phyloP scores from a whole-genome alignment of 331 rosid species.

The Pyracantha coccinea region DNA sequence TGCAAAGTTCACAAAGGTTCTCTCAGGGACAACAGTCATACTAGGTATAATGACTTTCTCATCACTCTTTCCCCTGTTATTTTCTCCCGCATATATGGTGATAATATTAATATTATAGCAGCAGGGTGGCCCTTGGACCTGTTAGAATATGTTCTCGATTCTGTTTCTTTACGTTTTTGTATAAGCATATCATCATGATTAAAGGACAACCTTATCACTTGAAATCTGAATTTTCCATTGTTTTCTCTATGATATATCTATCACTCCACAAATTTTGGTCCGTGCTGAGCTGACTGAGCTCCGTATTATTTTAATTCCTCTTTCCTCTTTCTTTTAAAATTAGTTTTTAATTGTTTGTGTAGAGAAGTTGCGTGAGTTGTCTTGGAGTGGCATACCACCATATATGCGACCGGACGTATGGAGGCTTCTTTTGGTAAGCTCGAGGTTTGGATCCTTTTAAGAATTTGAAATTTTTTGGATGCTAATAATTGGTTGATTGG shows the following conservation, averaged over 20 bases:
- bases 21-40: conserved; percentile 65
- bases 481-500: background rate
- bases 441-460: background rate
- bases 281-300: background rate
- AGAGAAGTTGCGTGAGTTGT: conserved; percentile 92
- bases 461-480: background rate
- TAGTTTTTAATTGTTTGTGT: conserved; percentile 20
- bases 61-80: background rate
- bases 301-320: background rate
- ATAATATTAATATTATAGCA: background rate
- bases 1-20: conserved; percentile 67
- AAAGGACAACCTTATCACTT: background rate
- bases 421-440: conserved; percentile 94
- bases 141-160: background rate
- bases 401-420: conserved; percentile 85
- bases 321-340: background rate
- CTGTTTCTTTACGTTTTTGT: background rate
- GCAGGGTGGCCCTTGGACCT: background rate
- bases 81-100: background rate
- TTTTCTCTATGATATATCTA: background rate
- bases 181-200: background rate
- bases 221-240: background rate
- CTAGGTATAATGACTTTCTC: conserved; percentile 43
- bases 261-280: background rate
- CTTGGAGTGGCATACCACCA: conserved; percentile 92